phyloP scores from a whole-genome alignment of 2,329 filamentous ascomycete species.

The Ascochyta koolunga region DNA sequence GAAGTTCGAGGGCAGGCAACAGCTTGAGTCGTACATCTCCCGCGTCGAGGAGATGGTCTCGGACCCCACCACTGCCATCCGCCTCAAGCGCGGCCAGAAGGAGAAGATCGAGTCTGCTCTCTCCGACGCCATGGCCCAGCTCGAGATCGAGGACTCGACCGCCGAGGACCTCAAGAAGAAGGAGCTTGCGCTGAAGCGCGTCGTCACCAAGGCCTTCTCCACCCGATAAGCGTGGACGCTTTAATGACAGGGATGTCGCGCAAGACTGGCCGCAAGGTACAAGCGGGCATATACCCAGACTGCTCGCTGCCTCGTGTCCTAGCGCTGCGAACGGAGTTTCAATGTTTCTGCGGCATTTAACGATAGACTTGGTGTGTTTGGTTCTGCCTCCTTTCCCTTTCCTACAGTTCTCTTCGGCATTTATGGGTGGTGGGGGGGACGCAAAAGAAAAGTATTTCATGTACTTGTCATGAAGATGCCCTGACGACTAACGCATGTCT shows the following conservation, averaged over 20 bases:
- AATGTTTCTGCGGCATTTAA: constrained; percentile 41
- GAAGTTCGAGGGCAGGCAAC: constrained; percentile 98
- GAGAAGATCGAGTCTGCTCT: constrained; percentile 99
- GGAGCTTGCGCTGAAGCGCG: constrained; percentile 95
- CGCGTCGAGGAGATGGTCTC: constrained; percentile 99
- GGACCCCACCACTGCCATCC: constrained; percentile 92
- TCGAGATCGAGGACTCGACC: constrained; percentile 90
- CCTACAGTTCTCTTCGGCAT: constrained; percentile 34
- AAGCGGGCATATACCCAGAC: constrained; percentile 35
- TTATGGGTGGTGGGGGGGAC: constrained; percentile 19
- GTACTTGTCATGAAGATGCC: constrained; percentile 39
- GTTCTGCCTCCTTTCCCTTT: constrained; percentile 30
- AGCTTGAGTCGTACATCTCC: constrained; percentile 98
- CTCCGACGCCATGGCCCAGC: constrained; percentile 95
- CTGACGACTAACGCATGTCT: constrained; percentile 36
- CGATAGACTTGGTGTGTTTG: constrained; percentile 45
- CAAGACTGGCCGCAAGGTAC: constrained; percentile 34
- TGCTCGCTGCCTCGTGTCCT: constrained; percentile 23
- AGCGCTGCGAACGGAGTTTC: constrained; percentile 37
- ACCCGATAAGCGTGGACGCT: constrained; percentile 67
- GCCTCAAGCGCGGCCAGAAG: constrained; percentile 99
- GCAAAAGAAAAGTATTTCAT: constrained; percentile 36
- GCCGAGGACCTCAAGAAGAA: constrained; percentile 99
- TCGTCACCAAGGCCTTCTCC: constrained; percentile 98
- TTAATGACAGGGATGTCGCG: constrained; percentile 20